phyloP scores from a whole-genome alignment of 305 asterid genomes.

The Solanum hybrid region DNA sequence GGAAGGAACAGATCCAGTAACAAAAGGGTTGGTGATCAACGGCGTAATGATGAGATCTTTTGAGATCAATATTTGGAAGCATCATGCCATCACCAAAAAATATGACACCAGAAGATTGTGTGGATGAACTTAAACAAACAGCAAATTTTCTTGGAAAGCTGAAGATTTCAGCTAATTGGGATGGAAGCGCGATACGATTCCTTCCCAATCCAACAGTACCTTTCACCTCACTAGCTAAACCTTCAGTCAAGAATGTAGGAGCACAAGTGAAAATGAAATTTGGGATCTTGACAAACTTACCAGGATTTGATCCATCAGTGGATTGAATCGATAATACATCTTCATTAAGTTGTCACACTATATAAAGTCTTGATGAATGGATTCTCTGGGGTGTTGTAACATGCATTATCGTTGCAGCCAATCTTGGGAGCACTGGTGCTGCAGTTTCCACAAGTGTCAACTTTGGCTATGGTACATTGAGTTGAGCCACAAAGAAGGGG shows the following conservation, averaged over 20 bases:
- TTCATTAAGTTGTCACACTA: not conserved
- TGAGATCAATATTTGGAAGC: constrained; percentile 1
- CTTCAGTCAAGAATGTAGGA: constrained; percentile 5
- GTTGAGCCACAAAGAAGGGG: not conserved
- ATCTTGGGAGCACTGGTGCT: not conserved
- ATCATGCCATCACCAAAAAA: constrained; percentile 13
- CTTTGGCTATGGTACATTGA: constrained; percentile 2
- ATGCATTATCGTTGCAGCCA: constrained; percentile 13
- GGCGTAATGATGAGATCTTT: constrained; percentile 9
- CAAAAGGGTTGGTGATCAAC: constrained; percentile 6
- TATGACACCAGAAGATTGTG: constrained; percentile 5
- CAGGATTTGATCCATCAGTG: constrained; percentile 6
- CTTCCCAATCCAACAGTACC: constrained; percentile 14
- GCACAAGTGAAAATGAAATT: constrained; percentile 2
- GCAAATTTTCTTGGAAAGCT: constrained; percentile 14
- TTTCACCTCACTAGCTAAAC: constrained; percentile 4
- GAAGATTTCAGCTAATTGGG: constrained; percentile 8
- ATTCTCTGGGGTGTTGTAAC: constrained; percentile 6
- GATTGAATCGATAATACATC: constrained; percentile 11
- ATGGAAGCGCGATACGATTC: not conserved
- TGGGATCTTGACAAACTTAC: not conserved
- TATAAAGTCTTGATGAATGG: not conserved
- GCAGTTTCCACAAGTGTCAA: constrained; percentile 2
- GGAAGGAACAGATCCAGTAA: not conserved
- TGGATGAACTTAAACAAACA: constrained; percentile 14